These are phyloP conservation scores for Exophiala viscosa DNA, from an alignment of 2,329 filamentous ascomycete species.

Conservation along the genomic window DNA sequence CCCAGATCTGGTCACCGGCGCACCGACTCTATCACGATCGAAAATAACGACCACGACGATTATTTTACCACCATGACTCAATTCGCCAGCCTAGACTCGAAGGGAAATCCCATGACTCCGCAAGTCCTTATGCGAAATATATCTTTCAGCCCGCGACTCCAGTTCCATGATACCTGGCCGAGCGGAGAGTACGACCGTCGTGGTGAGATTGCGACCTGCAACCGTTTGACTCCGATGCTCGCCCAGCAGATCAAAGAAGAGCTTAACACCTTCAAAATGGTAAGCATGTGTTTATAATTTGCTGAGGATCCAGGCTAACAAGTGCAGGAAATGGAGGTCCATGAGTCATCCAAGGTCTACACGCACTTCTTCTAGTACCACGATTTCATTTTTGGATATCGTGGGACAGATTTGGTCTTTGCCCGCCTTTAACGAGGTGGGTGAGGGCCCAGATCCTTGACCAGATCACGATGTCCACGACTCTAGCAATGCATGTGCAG, in stretches of 20 bases:
- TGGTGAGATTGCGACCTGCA: slow-evolving; percentile 95
- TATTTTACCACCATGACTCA: slow-evolving; percentile 76
- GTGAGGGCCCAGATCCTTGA: slow-evolving; percentile 6
- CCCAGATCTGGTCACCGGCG: slow-evolving; percentile 56
- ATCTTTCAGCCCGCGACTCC: slow-evolving; percentile 82
- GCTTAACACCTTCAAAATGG: slow-evolving; percentile 99
- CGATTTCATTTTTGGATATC: slow-evolving; percentile 15
- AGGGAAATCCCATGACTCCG: slow-evolving; percentile 77
- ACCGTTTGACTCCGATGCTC: slow-evolving; percentile 91
- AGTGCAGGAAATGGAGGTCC: slow-evolving; percentile 94
- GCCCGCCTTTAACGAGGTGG: background rate
- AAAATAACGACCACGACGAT: slow-evolving; percentile 87
- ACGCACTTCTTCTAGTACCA: slow-evolving; percentile 86
- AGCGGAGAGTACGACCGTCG: slow-evolving; percentile 92
- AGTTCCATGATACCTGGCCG: slow-evolving; percentile 96
- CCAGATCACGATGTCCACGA: slow-evolving; percentile 24
- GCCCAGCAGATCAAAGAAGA: slow-evolving; percentile 99
- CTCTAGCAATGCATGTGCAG: slow-evolving; percentile 21
- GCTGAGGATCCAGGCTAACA: slow-evolving; percentile 37
- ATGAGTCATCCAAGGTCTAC: slow-evolving; percentile 98
- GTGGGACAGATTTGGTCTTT: slow-evolving; percentile 4
- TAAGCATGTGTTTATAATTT: slow-evolving; percentile 43
- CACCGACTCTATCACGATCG: slow-evolving; percentile 67
- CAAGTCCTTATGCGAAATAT: slow-evolving; percentile 63
- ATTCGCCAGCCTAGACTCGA: slow-evolving; percentile 65